These are phyloP conservation scores for Thalassia testudinum DNA, from an alignment of 116 monocot genomes.

Conservation along the genomic window DNA sequence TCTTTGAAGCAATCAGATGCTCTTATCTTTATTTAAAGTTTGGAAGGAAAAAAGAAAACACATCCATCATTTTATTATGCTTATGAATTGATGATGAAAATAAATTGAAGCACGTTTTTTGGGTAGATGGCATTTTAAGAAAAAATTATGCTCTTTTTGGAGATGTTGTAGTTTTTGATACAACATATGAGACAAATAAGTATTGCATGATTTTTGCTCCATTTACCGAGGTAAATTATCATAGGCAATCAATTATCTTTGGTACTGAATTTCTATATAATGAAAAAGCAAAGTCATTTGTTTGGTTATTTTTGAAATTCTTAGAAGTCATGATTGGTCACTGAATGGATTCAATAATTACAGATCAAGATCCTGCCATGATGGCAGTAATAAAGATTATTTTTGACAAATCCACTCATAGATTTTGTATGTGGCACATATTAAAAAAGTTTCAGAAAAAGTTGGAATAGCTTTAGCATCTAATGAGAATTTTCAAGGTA, in stretches of 20 bases:
- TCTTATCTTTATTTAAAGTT: background rate
- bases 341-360: background rate
- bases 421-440: slow-evolving; percentile 4
- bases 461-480: too few relatives aligned
- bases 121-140: slow-evolving; percentile 2
- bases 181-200: slow-evolving; percentile 4
- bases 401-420: background rate
- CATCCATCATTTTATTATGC: slow-evolving; percentile 3
- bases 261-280: background rate
- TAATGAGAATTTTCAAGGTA: too few relatives aligned
- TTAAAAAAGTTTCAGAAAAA: slow-evolving; percentile 1
- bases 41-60: background rate
- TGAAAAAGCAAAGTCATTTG: slow-evolving; percentile 3
- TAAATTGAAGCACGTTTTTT: background rate
- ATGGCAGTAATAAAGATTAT: too few relatives aligned
- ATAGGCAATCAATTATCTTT: slow-evolving; percentile 2
- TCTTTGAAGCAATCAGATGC: background rate
- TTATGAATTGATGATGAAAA: slow-evolving; percentile 5
- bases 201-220: slow-evolving; percentile 6
- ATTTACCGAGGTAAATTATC: slow-evolving; percentile 2
- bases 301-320: slow-evolving; percentile 4
- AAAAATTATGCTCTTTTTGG: slow-evolving; percentile 1
- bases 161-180: slow-evolving; percentile 6
- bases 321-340: background rate
- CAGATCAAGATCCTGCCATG: slow-evolving; percentile 4